These are phyloP conservation scores for Cutaneotrichosporon sp. DNA, from an alignment of 1,284 basidiomycete species.

Conservation along the genomic window DNA sequence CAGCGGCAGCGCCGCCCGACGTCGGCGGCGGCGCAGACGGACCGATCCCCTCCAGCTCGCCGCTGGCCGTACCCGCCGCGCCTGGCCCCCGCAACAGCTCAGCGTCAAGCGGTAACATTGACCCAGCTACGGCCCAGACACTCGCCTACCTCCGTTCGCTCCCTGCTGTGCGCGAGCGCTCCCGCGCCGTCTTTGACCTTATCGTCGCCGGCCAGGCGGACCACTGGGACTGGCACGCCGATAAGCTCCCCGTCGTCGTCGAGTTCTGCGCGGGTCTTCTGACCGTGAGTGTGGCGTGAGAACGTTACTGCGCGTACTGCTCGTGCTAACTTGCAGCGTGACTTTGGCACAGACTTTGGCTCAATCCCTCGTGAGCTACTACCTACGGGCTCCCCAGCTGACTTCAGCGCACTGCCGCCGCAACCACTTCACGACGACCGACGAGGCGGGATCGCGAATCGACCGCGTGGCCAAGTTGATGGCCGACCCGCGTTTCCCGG, in stretches of 20 bases:
- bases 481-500: constrained; percentile 29
- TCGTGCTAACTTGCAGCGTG: constrained; percentile 62
- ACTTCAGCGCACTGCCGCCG: constrained; percentile 70
- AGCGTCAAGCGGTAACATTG: background rate
- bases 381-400: too few species aligned
- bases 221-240: constrained; percentile 79
- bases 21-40: too few species aligned
- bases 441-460: constrained; percentile 54
- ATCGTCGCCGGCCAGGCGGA: constrained; percentile 67
- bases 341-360: constrained; percentile 68
- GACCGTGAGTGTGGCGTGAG: constrained; percentile 53
- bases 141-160: constrained; percentile 70
- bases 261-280: constrained; percentile 78
- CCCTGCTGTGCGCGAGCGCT: constrained; percentile 79
- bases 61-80: too few species aligned
- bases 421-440: constrained; percentile 66
- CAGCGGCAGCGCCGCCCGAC: too few species aligned
- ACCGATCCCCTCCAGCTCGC: too few species aligned
- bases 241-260: constrained; percentile 66
- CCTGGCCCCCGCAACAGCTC: too few species aligned
- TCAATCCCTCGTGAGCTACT: constrained; percentile 46
- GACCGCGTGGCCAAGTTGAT: constrained; percentile 53
- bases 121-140: background rate
- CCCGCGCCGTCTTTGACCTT: constrained; percentile 68
- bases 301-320: too few species aligned